These are phyloP conservation scores for Pestalotiopsis sp. DNA, from an alignment of 2,329 filamentous ascomycete genomes.

Conservation along the genomic window DNA sequence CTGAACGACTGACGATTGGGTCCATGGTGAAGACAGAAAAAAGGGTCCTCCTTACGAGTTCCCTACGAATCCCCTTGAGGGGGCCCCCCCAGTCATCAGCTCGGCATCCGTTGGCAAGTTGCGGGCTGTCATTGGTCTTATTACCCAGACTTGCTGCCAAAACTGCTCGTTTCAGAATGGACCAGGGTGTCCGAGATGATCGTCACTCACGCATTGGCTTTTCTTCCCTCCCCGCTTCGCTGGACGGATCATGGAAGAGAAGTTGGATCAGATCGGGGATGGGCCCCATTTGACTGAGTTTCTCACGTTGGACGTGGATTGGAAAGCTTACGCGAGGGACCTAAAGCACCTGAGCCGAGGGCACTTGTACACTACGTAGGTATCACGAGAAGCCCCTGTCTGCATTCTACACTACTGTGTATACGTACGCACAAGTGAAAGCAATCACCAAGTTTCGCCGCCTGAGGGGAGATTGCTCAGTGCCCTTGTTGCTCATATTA, in stretches of 20 bases:
- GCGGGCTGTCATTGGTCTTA: slow-evolving; percentile 5
- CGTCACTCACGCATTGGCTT: background rate
- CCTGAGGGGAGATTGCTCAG: too few species aligned
- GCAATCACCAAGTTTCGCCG: too few species aligned
- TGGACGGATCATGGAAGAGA: background rate
- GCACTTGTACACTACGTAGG: background rate
- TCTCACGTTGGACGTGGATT: background rate
- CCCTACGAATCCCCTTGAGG: background rate
- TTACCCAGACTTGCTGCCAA: background rate
- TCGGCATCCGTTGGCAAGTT: background rate
- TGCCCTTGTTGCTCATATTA: too few species aligned
- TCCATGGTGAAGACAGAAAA: background rate
- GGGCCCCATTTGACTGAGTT: background rate
- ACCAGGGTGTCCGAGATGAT: slow-evolving; percentile 1
- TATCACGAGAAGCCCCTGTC: background rate
- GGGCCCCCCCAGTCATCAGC: background rate
- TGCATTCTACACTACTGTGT: too few species aligned
- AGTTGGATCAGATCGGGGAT: background rate
- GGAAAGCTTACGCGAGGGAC: background rate
- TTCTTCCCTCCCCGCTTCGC: background rate
- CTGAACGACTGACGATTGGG: background rate
- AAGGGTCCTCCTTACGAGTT: background rate
- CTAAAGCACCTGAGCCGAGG: background rate
- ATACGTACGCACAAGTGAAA: too few species aligned
- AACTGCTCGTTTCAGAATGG: slow-evolving; percentile 8